Evolutionary conservation across 176 grass and related monocot species (phyloP), one percentile per base, ranked within the genome.

Genomic region (Saccharum officinarum): DNA sequence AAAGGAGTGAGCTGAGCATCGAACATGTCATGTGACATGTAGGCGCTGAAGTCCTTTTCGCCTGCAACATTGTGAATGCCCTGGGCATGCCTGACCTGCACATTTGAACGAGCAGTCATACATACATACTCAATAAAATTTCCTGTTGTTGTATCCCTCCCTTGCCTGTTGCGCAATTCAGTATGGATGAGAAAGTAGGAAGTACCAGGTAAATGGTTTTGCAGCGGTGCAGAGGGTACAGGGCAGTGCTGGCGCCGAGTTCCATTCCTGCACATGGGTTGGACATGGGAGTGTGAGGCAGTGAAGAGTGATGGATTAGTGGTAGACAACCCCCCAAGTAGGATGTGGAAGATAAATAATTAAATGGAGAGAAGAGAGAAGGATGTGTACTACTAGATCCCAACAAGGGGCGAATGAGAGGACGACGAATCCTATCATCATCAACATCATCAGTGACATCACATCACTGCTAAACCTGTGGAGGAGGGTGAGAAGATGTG

Each of bases 31-130:
- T 68, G 42, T 22, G 93, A 94, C 79, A 42, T 57, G 73, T 92
- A 95, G 3, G 85, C 86, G 0, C n/a, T 44, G 30, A 22, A 17
- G 87, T 94, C 93, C 77, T 94, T 98, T 0, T 98, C 91, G 0
- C 93, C 96, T 8, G 77, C 86, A 17, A 95, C 96, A 79, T 98
- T 98, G 81, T 98, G 96, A 67, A 94, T 72, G 36, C 96, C 96
- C 80, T 98, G 96, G 40, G 93, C 96, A 81, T 98, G 96, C 86
- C 97, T 99, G 59, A 99, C 89, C 97, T 99, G 80, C 73, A 77
- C 15, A 2, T 12, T 39, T 61, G 25, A 20, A n/a, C 12, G 47
- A 12, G 11, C 33, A 49, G 23, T n/a, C 15, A 81, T 59, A 59
- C 55, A n/a, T n/a, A 59, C 55, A 59, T 33, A 33, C 33, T 1